These are phyloP conservation scores for Gaultheria prostrata DNA, from an alignment of 148 eudicot genomes.

Conservation along the genomic window DNA sequence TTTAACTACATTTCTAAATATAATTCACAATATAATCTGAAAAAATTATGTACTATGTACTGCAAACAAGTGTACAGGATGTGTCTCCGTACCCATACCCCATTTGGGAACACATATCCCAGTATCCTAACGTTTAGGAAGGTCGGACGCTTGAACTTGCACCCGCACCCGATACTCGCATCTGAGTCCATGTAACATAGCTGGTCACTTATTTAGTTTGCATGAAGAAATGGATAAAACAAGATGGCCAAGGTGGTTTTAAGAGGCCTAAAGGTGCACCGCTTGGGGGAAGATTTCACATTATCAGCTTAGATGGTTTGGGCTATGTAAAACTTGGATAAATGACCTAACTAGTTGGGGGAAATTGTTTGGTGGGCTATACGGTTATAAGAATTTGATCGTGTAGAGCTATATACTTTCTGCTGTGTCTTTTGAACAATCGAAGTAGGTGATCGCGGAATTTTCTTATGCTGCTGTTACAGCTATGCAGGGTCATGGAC, in stretches of 20 bases:
- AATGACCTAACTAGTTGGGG: background rate
- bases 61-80: no score
- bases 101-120: no score
- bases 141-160: no score
- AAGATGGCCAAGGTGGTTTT: background rate
- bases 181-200: no score
- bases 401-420: background rate
- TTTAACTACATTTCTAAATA: no score
- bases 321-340: background rate
- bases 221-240: background rate
- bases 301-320: background rate
- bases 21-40: no score
- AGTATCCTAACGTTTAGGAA: no score
- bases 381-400: background rate
- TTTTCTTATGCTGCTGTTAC: conserved; percentile 15
- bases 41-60: no score
- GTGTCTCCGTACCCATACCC: no score
- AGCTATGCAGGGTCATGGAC: conserved; percentile 93
- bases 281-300: background rate
- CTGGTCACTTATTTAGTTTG: no score
- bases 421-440: background rate
- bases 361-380: background rate
- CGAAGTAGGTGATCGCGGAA: background rate
- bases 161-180: no score
- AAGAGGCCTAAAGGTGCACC: background rate